Conservation (phyloP, 148 eudicot species). For the Fagopyrum tataricum region DNA sequence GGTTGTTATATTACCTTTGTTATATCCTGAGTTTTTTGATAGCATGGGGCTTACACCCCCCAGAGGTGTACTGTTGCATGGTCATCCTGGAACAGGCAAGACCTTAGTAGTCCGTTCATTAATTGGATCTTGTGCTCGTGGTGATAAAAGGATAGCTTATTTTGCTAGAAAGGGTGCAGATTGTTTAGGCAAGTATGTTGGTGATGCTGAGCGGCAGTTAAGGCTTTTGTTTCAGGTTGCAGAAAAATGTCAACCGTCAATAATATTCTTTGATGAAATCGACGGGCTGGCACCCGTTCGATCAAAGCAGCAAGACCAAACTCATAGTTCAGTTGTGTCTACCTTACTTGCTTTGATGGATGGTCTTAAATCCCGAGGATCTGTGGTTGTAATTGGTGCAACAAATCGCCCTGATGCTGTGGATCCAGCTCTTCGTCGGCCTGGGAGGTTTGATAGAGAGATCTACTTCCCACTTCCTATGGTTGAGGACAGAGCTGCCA, state of each 20-base stretch:
- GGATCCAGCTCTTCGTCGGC: conserved; percentile 93
- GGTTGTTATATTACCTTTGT: conserved; percentile 83
- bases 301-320: conserved; percentile 92
- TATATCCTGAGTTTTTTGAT: conserved; percentile 80
- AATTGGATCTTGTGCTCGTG: conserved; percentile 92
- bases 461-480: conserved; percentile 91
- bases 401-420: conserved; percentile 97
- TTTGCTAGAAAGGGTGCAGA: conserved; percentile 99
- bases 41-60: conserved; percentile 93
- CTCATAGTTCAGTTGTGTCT: conserved; percentile 96
- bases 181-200: conserved; percentile 97
- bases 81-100: conserved; percentile 97
- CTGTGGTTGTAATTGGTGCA: conserved; percentile 96
- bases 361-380: conserved; percentile 92
- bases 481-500: conserved; percentile 74
- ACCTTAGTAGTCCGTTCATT: conserved; percentile 84
- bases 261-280: conserved; percentile 95
- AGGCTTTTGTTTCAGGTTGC: conserved; percentile 97
- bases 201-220: conserved; percentile 98
- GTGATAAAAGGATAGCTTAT: conserved; percentile 84
- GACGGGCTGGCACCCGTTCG: conserved; percentile 98
- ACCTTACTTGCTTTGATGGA: conserved; percentile 94
- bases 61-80: conserved; percentile 92
- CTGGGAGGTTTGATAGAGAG: conserved; percentile 97
- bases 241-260: conserved; percentile 90